Evolutionary conservation across 495 filamentous ascomycete species (phyloP).

Genomic region (Talaromyces proteolyticus): DNA sequence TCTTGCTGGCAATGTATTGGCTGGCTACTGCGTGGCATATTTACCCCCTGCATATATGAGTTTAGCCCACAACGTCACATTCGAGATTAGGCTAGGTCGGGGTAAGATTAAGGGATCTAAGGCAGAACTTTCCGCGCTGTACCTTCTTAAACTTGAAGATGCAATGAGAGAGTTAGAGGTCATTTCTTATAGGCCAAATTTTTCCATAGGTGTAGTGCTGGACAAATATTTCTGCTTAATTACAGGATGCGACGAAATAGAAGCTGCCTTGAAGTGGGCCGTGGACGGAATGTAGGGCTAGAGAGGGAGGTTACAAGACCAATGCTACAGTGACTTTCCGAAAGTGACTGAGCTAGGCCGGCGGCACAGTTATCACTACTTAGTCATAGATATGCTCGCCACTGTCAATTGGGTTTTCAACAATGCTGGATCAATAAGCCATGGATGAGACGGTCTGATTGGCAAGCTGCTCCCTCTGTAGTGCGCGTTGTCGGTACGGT

Average conservation of each 20-base stretch:
- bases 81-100: not conserved
- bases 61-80: not conserved
- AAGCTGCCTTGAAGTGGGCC: not conserved
- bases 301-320: slow-evolving; percentile 6
- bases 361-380: not conserved
- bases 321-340: slow-evolving; percentile 7
- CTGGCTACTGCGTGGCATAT: not conserved
- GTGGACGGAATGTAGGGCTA: slow-evolving; percentile 4
- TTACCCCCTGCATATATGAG: not conserved
- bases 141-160: not conserved
- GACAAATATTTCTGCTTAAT: not conserved
- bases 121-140: not conserved
- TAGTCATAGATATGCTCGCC: not conserved
- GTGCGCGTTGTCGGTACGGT: not conserved
- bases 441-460: not conserved
- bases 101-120: not conserved
- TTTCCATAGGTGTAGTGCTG: not conserved
- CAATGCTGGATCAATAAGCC: not conserved
- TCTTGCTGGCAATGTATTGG: not conserved
- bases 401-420: not conserved
- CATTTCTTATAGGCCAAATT: not conserved
- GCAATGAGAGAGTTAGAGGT: not conserved
- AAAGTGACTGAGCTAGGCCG: not conserved
- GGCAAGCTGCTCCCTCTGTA: not conserved
- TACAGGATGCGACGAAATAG: not conserved